A percentile compares a stretch with the other conserved stretches of the same genome.
phyloP scores from a whole-genome alignment of 495 filamentous ascomycete genomes.

The Neurospora pannonica region DNA sequence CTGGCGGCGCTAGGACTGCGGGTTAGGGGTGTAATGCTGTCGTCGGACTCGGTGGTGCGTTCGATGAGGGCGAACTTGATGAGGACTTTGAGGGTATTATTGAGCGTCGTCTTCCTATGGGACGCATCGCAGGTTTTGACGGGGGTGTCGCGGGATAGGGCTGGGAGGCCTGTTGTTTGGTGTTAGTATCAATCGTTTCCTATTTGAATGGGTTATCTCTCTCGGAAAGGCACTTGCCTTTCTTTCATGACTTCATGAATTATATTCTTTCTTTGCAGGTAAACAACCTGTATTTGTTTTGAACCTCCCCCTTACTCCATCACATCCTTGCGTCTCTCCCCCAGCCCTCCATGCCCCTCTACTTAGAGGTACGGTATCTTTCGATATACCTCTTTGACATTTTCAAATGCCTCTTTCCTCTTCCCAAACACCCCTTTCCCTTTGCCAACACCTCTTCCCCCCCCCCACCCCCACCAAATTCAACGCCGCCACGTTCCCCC shows the following conservation, averaged over 20 bases:
- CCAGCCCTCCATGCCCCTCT: neutral
- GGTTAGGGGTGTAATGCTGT: conserved; percentile 6
- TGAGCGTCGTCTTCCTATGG: conserved; percentile 36
- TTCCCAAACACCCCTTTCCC: neutral
- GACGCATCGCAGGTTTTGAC: conserved; percentile 48
- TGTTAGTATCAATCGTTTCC: neutral
- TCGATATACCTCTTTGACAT: neutral
- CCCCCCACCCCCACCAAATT: conserved; percentile 49
- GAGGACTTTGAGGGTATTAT: conserved; percentile 57
- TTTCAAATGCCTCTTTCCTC: neutral
- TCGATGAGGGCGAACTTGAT: conserved; percentile 66
- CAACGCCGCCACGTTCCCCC: conserved; percentile 50
- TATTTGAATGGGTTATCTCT: too few relatives aligned
- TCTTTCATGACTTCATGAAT: conserved; percentile 4
- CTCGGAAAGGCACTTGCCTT: neutral
- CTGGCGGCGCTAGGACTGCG: conserved; percentile 18
- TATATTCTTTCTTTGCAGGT: too few relatives aligned
- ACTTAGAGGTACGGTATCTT: too few relatives aligned
- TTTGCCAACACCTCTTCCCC: neutral
- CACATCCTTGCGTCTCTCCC: neutral
- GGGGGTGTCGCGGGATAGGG: conserved; percentile 44
- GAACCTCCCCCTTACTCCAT: neutral
- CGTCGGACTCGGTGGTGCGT: conserved; percentile 47
- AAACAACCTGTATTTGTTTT: too few relatives aligned
- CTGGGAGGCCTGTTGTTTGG: conserved; percentile 34